Evolutionary conservation across 129 eudicot species (phyloP), one percentile per base, ranked within the genome.

Genomic region (Smallanthus sonchifolius): DNA sequence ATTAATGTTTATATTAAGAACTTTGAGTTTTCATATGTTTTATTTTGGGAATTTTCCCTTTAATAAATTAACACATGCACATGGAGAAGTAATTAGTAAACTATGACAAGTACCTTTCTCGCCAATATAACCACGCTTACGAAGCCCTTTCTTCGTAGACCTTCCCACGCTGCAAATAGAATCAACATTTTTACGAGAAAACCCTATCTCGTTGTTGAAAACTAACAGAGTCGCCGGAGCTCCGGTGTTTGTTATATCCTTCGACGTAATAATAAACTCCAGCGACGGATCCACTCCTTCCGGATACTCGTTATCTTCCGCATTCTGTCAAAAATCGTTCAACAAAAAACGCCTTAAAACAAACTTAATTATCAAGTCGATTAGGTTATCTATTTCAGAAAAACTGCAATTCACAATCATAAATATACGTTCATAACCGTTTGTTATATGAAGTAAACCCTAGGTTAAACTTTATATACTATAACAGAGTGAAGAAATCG

Each of bases 221-320:
- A 87, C 67, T 68, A 87, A 56, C 83, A 87, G 55, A 2, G 92
- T 87, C 20, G 89, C 82, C 7, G 87, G 75, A 16, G 89, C 89
- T 47, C 92, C 89, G 39, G 89, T 84, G 4, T 67, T 82, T n/a
- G 92, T 87, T 44, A 87, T 82, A 60, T 87, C 92, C 69, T 68
- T 76, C 1, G 92, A 82, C 9, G 92, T 87, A 2, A 87, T 67
- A 15, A 87, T 81, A 59, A 84, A 84, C 43, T 87, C 87, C 63
- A 87, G 75, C 1, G 89, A 87, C 6, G 92, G 92, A 19, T 79
- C 81, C 10, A 82, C 85, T 19, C 85, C 92, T 69, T 87, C 84
- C 24, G 48, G 17, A 67, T 87, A 87, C 80, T 87, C 89, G 40
- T 87, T 87, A 56, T 87, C 92, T 79, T 87, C 92, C 1, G 92